A percentile compares a stretch with the other conserved stretches of the same genome.
phyloP scores from a whole-genome alignment of 2,329 filamentous ascomycete species.

The Phoma herbarum region DNA sequence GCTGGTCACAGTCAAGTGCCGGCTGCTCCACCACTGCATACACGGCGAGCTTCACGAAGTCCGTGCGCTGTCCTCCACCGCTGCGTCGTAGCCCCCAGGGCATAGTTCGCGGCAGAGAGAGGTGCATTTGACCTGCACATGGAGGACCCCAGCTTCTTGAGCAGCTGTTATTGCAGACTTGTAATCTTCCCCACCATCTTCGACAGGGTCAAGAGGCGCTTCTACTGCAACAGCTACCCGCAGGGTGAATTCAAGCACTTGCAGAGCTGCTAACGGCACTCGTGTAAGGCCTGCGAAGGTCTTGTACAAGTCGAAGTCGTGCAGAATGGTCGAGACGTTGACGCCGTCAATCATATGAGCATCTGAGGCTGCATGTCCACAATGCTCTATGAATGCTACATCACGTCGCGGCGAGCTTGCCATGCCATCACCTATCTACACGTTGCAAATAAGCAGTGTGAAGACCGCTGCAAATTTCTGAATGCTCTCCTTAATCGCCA shows the following conservation, averaged over 20 bases:
- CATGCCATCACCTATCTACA: neutral
- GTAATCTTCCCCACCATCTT: neutral
- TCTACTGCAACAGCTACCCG: neutral
- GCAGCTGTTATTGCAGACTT: neutral
- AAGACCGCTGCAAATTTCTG: neutral
- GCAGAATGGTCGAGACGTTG: neutral
- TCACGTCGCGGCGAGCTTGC: neutral
- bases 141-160: neutral
- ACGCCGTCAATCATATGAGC: neutral
- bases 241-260: neutral
- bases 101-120: too few relatives aligned
- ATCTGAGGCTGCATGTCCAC: neutral
- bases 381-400: neutral
- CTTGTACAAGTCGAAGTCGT: neutral
- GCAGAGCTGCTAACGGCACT: neutral
- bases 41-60: neutral
- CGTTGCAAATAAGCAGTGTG: neutral
- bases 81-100: neutral
- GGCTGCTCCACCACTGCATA: conserved; percentile 1
- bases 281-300: neutral
- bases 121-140: neutral
- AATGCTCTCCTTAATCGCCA: neutral
- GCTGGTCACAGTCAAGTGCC: neutral
- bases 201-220: neutral
- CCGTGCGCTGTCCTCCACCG: conserved; percentile 8